Evolutionary conservation across 1,284 basidiomycete species (phyloP).

Genomic region (Hymenochaete sp.): DNA sequence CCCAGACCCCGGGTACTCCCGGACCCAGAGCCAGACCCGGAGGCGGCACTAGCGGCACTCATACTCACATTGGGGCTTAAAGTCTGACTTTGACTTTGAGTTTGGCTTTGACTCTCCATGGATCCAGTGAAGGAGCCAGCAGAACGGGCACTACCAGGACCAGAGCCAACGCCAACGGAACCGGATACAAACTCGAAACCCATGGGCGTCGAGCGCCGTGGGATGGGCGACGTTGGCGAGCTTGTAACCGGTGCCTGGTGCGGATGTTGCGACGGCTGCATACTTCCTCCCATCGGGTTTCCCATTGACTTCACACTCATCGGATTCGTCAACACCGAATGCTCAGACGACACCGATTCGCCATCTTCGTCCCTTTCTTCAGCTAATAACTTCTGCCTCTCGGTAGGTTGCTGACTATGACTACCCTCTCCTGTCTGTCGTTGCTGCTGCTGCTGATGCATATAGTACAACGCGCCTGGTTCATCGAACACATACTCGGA

Average conservation of each 20-base stretch:
- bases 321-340: slow-evolving; percentile 19
- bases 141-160: slow-evolving; percentile 12
- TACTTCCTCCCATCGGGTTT: neutral
- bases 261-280: neutral
- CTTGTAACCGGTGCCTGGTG: neutral
- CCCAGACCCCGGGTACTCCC: slow-evolving; percentile 39
- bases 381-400: too few relatives aligned
- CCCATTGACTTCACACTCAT: slow-evolving; percentile 37
- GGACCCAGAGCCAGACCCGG: neutral
- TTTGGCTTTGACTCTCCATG: neutral
- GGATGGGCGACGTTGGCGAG: slow-evolving; percentile 19
- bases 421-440: too few relatives aligned
- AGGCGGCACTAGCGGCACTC: neutral
- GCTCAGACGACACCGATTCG: slow-evolving; percentile 3
- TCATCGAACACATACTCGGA: slow-evolving; percentile 36
- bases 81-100: neutral
- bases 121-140: slow-evolving; percentile 3
- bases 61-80: neutral
- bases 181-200: slow-evolving; percentile 27
- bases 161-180: slow-evolving; percentile 17
- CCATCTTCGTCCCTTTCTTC: slow-evolving; percentile 12
- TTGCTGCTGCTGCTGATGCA: slow-evolving; percentile 41
- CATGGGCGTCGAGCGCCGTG: slow-evolving; percentile 34
- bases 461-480: slow-evolving; percentile 53
- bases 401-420: too few relatives aligned